Percentiles rank a stretch among this genome's conserved stretches.
These are phyloP conservation scores for Thraustochytrium striatum DNA, from an alignment of 352 stramenopile genomes.

Conservation along the genomic window DNA sequence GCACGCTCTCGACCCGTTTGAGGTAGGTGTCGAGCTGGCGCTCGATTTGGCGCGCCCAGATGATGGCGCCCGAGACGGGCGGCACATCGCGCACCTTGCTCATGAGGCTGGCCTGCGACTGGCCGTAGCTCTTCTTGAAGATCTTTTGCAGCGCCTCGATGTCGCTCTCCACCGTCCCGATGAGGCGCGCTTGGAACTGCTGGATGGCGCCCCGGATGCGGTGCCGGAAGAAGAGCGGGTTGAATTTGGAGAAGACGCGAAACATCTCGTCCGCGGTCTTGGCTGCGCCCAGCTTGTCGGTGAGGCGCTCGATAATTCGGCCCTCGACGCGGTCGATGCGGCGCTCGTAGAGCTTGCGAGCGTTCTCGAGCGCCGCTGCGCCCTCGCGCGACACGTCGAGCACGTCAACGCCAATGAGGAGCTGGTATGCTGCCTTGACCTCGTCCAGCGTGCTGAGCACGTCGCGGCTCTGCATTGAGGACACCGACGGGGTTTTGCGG, in stretches of 20 bases:
- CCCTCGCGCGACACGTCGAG: constrained; percentile 78
- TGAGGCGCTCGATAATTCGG: constrained; percentile 80
- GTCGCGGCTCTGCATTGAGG: neutral
- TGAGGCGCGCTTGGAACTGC: constrained; percentile 97
- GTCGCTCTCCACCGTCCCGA: constrained; percentile 94
- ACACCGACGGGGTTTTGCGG: neutral
- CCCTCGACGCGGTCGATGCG: constrained; percentile 86
- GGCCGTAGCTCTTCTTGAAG: constrained; percentile 88
- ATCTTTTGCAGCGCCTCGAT: constrained; percentile 92
- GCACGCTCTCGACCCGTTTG: constrained; percentile 90
- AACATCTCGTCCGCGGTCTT: constrained; percentile 92
- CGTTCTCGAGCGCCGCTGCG: constrained; percentile 70
- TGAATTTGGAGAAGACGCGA: constrained; percentile 95
- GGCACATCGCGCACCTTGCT: constrained; percentile 93
- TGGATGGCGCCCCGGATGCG: constrained; percentile 88
- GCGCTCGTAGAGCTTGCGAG: constrained; percentile 79
- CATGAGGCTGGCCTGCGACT: constrained; percentile 87
- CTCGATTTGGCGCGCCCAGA: constrained; percentile 99
- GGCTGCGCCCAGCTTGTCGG: constrained; percentile 73
- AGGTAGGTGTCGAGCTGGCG: constrained; percentile 94
- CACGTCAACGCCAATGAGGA: constrained; percentile 69
- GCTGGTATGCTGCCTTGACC: constrained; percentile 77
- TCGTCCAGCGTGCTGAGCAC: constrained; percentile 26
- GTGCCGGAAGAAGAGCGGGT: constrained; percentile 91
- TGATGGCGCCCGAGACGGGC: constrained; percentile 94